Base-by-base conservation (phyloP, 345 rosid genomes). In the Rhodomyrtus tomentosa region DNA sequence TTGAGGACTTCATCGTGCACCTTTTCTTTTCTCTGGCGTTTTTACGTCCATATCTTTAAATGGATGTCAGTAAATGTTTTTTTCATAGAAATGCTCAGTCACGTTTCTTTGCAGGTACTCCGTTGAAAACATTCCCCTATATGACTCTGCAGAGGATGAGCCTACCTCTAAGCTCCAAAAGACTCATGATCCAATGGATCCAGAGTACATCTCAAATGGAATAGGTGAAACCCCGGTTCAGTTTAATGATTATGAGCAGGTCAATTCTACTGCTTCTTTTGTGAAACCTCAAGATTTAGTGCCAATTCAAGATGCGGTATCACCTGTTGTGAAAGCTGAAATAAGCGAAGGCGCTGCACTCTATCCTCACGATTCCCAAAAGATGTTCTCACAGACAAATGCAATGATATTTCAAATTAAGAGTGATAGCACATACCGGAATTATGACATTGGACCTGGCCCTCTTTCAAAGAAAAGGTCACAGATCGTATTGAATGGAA, bases 81-180 rank as follows among this genome's bases (percentile, higher is more conserved):
- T 68, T 68, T 68, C 20, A 68, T 16, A 36, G 42, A 81, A 62
- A 76, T 80, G 54, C 82, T 87, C 53, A 38, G 56, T 83, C 79
- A 55, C 40, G 55, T 86, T 83, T 87, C 79, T 82, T 80, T 87
- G 50, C 91, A 96, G 98, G 92, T 95, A 97, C 84, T 95, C 96
- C 18, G 95, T 97, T 81, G 98, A 97, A 86, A 93, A 95, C 83
- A 92, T 97, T 42, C 98, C 96, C 25, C 90, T 94, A 9, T 95
- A 97, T 87, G 99, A 97, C 91, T 97, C 99, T 84, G 95, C 95
- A 20, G 99, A 97, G 93, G 99, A 97, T 88, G 98, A 95, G 89
- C 96, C 95, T 84, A 83, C 89, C 48, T 85, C 89, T 52, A 95
- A 91, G 91, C 90, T 92, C 32, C 85, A 83, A 50, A 94, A 92